A percentile compares a stretch with the other conserved stretches of the same genome.
phyloP scores from a whole-genome alignment of 2,329 filamentous ascomycete genomes.

The Phaeosphaeria sp. region DNA sequence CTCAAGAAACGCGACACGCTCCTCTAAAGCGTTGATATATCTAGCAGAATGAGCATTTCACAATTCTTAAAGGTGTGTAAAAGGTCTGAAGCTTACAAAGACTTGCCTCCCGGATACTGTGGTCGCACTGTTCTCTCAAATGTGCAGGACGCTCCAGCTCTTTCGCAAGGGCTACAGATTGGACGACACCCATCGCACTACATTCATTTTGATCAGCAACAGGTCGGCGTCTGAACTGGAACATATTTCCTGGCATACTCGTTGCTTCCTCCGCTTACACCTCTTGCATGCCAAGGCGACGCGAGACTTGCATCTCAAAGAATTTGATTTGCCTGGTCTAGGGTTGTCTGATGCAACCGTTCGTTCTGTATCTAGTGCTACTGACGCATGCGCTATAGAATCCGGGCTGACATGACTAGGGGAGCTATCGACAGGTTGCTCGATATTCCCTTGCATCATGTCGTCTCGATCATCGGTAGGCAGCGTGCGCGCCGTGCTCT shows the following conservation, averaged over 20 bases:
- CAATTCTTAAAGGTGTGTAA: background rate
- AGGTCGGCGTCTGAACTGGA: background rate
- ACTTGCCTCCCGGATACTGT: conserved; percentile 36
- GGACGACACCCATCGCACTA: conserved; percentile 33
- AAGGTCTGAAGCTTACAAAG: conserved; percentile 19
- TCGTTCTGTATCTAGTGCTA: conserved; percentile 10
- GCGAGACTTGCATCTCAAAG: conserved; percentile 22
- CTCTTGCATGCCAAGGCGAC: conserved; percentile 33
- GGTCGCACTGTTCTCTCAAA: conserved; percentile 33
- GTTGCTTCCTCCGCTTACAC: conserved; percentile 36
- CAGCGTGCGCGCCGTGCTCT: background rate
- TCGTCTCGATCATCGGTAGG: conserved; percentile 2
- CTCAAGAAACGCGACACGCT: conserved; percentile 35
- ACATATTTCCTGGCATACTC: conserved; percentile 16
- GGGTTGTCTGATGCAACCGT: conserved; percentile 3
- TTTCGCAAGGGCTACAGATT: conserved; percentile 26
- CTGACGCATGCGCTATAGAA: conserved; percentile 3
- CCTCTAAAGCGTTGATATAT: conserved; percentile 35
- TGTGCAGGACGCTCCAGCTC: conserved; percentile 25
- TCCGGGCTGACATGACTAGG: background rate
- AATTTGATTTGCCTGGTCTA: conserved; percentile 2
- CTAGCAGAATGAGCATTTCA: conserved; percentile 5
- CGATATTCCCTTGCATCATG: conserved; percentile 11
- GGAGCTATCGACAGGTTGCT: conserved; percentile 5
- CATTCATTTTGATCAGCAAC: background rate